These are phyloP conservation scores for Cercospora canescens DNA, from an alignment of 2,329 filamentous ascomycete genomes.

Conservation along the genomic window DNA sequence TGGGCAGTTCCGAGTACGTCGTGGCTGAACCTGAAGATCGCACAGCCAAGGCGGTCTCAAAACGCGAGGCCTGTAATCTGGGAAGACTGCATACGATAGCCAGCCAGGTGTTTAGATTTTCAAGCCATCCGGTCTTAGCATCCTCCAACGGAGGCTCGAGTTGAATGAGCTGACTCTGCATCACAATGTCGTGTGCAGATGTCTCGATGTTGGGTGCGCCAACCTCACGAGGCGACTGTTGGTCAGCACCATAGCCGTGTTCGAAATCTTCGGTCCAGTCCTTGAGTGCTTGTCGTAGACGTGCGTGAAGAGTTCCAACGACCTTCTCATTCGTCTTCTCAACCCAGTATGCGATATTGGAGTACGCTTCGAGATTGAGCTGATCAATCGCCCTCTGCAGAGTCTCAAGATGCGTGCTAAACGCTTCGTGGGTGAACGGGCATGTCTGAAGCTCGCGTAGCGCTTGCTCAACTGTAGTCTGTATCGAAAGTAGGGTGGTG, in stretches of 20 bases:
- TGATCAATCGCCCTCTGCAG: constrained; percentile 95
- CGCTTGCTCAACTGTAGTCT: constrained; percentile 78
- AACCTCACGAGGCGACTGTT: constrained; percentile 39
- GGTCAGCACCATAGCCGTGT: constrained; percentile 39
- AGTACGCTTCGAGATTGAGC: constrained; percentile 92
- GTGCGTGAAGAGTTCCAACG: constrained; percentile 74
- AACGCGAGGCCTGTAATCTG: constrained; percentile 92
- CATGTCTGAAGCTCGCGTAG: constrained; percentile 82
- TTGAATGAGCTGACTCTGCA: constrained; percentile 97
- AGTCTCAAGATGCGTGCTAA: constrained; percentile 76
- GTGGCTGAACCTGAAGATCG: constrained; percentile 61
- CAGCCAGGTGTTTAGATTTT: constrained; percentile 90
- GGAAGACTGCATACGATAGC: constrained; percentile 88
- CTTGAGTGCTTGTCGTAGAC: constrained; percentile 79
- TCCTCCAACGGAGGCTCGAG: constrained; percentile 91
- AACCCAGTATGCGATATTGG: constrained; percentile 91
- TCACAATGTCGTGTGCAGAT: constrained; percentile 88
- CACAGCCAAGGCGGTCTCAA: constrained; percentile 79
- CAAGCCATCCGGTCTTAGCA: constrained; percentile 89
- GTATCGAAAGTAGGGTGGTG: constrained; percentile 72
- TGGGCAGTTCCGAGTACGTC: constrained; percentile 81
- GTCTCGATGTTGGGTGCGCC: constrained; percentile 67
- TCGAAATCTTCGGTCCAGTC: constrained; percentile 88
- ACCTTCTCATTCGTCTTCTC: constrained; percentile 82
- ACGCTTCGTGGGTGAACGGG: constrained; percentile 75